Percentiles rank a stretch among this genome's conserved stretches.
Conservation (phyloP, 306 rosid genomes). For the Canavalia gladiata region DNA sequence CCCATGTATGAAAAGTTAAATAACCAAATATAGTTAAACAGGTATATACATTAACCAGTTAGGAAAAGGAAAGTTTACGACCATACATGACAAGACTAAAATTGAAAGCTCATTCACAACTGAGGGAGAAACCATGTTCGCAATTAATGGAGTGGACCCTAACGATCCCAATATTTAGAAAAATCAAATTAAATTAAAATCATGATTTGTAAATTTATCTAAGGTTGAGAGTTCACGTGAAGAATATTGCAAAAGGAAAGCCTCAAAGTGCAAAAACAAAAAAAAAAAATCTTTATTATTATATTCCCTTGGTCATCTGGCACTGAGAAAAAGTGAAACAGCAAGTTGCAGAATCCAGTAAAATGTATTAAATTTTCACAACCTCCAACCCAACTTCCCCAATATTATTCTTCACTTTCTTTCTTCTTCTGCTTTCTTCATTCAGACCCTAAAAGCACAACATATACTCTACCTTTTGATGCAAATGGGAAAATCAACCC, state of each 20-base stretch:
- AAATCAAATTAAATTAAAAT: not conserved
- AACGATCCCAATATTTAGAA: not conserved
- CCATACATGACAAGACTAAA: not conserved
- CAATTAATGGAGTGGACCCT: constrained; percentile 42
- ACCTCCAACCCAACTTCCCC: constrained; percentile 70
- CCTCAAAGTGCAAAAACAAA: constrained; percentile 56
- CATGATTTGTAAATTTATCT: not conserved
- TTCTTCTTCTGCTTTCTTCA: constrained; percentile 60
- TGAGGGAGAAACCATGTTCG: not conserved
- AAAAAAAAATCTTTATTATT: constrained; percentile 18
- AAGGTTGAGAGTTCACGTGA: constrained; percentile 9
- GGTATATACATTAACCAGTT: not conserved
- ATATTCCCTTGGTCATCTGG: constrained; percentile 68
- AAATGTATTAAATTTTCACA: constrained; percentile 77
- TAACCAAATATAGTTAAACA: not conserved
- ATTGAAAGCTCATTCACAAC: not conserved
- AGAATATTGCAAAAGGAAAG: constrained; percentile 44
- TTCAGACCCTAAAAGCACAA: constrained; percentile 54
- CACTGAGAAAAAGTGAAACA: constrained; percentile 62
- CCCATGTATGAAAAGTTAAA: too few relatives aligned
- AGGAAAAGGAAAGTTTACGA: not conserved
- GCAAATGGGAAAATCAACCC: constrained; percentile 50
- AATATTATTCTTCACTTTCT: constrained; percentile 56
- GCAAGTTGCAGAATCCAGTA: constrained; percentile 60
- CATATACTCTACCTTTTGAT: constrained; percentile 42